phyloP scores from a whole-genome alignment of 2,329 filamentous ascomycete species.

The Cladosporium sp. region DNA sequence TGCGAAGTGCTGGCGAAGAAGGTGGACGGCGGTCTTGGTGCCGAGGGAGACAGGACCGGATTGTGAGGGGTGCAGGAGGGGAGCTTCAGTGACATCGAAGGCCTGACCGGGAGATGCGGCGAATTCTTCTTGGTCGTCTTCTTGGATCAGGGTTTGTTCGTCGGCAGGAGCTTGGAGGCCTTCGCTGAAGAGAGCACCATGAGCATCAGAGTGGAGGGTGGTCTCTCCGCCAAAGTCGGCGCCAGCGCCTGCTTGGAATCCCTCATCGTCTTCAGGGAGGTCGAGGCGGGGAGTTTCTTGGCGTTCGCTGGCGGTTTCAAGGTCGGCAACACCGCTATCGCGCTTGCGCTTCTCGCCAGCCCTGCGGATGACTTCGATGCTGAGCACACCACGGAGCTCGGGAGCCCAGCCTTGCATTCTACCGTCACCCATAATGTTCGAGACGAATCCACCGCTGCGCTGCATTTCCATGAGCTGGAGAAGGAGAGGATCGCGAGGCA shows the following conservation, averaged over 20 bases:
- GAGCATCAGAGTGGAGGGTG: slow-evolving; percentile 25
- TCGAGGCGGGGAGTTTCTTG: slow-evolving; percentile 34
- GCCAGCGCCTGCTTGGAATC: slow-evolving; percentile 30
- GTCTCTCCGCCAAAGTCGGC: slow-evolving; percentile 37
- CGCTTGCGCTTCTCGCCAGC: slow-evolving; percentile 84
- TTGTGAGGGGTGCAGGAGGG: slow-evolving; percentile 77
- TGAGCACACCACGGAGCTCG: slow-evolving; percentile 89
- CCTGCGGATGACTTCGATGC: slow-evolving; percentile 75
- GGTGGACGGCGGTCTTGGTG: slow-evolving; percentile 93
- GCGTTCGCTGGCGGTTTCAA: slow-evolving; percentile 58
- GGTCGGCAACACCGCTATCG: slow-evolving; percentile 80
- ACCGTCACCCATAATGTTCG: slow-evolving; percentile 79
- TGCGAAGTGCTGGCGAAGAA: slow-evolving; percentile 80
- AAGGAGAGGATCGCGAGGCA: slow-evolving; percentile 84
- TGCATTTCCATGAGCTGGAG: slow-evolving; percentile 90
- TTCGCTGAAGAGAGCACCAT: slow-evolving; percentile 26
- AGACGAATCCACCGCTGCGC: slow-evolving; percentile 85
- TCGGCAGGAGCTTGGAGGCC: slow-evolving; percentile 28
- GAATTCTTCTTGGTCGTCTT: slow-evolving; percentile 37
- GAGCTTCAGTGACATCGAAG: slow-evolving; percentile 77
- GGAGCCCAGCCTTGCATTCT: slow-evolving; percentile 79
- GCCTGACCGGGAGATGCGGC: slow-evolving; percentile 41
- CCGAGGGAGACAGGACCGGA: slow-evolving; percentile 84
- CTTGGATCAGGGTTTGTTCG: slow-evolving; percentile 26
- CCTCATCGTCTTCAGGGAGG: slow-evolving; percentile 38